Conservation (phyloP, 305 asterid genomes). For the Solanum hybrid region DNA sequence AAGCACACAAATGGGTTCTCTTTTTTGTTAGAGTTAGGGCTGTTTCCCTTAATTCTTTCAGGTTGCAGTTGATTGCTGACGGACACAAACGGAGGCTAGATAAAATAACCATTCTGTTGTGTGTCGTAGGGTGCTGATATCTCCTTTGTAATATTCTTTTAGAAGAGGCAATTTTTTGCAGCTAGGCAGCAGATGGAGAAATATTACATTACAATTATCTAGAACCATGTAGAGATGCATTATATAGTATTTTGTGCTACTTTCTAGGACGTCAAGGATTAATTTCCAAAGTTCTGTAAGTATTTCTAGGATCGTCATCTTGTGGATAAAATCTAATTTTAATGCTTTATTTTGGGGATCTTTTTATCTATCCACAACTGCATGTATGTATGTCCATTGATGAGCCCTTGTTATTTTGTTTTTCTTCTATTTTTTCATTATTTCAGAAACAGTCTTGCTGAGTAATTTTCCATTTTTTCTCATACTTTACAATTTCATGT, state of each 20-base stretch:
- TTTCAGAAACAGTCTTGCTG: background rate
- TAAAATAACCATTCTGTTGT: slow-evolving; percentile 32
- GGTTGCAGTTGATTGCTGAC: slow-evolving; percentile 7
- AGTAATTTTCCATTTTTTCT: background rate
- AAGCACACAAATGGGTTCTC: background rate
- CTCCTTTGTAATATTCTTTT: slow-evolving; percentile 76
- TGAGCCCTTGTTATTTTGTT: background rate
- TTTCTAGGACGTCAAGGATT: background rate
- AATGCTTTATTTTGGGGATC: background rate
- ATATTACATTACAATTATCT: background rate
- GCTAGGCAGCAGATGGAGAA: slow-evolving; percentile 38
- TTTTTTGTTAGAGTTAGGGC: background rate
- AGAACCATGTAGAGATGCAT: background rate
- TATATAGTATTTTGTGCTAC: background rate
- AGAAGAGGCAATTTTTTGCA: slow-evolving; percentile 68
- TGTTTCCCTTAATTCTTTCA: background rate
- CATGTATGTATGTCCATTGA: background rate
- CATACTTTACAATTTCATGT: background rate
- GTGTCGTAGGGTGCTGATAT: slow-evolving; percentile 53
- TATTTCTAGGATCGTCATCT: background rate
- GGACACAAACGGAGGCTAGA: slow-evolving; percentile 17
- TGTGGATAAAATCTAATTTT: background rate
- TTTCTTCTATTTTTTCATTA: background rate
- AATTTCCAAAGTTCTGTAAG: background rate
- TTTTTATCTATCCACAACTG: background rate